Evolutionary conservation across 345 rosid genomes (phyloP).

Genomic region (Luvunga scandens): DNA sequence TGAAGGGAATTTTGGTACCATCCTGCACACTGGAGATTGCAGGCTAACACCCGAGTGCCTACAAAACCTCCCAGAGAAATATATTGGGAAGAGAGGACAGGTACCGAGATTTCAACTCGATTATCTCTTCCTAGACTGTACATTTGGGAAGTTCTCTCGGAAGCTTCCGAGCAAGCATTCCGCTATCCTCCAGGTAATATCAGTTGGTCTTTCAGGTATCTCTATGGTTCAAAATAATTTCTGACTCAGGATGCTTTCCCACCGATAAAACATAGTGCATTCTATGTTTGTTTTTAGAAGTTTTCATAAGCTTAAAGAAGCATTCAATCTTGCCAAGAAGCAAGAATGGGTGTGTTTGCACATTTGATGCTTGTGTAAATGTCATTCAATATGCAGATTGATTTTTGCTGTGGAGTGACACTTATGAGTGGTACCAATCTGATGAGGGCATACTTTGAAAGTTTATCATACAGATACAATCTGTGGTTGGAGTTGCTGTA

Average conservation of each 20-base stretch:
- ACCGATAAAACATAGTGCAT: background rate
- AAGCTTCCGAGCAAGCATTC: constrained; percentile 68
- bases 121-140: constrained; percentile 81
- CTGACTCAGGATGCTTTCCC: background rate
- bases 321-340: background rate
- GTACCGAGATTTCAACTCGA: constrained; percentile 53
- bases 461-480: background rate
- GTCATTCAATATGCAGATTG: background rate
- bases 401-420: background rate
- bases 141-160: constrained; percentile 63
- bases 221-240: background rate
- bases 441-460: background rate
- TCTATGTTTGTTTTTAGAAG: background rate
- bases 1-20: constrained; percentile 79
- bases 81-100: constrained; percentile 44
- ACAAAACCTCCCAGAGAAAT: constrained; percentile 55
- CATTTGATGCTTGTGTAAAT: background rate
- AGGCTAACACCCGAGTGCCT: constrained; percentile 71
- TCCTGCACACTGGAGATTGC: constrained; percentile 92
- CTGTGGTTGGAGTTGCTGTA: background rate
- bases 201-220: background rate
- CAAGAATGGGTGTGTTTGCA: background rate
- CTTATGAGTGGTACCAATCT: background rate
- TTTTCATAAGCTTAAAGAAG: background rate
- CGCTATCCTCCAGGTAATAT: constrained; percentile 65